Base-by-base conservation (phyloP, 2,329 filamentous ascomycete species). In the Tympanopsis confertula region DNA sequence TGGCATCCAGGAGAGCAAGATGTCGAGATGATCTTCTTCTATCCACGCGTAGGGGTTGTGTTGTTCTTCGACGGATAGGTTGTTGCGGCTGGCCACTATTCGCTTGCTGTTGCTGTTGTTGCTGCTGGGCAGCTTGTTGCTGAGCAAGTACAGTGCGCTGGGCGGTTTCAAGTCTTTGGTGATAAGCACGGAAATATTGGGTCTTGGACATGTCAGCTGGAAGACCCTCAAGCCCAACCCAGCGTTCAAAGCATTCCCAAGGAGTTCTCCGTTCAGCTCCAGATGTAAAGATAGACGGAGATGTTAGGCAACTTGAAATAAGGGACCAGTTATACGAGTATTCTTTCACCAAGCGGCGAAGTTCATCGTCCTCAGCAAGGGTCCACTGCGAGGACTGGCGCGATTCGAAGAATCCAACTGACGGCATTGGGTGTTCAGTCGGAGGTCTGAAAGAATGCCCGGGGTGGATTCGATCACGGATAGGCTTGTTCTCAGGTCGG, bases 181-280 rank as follows among this genome's bases (percentile, higher is more conserved):
- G 76, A 51, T 79, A 81, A 1, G 72, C 61, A 51, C 87, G 86
- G 68, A 96, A 98, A 55, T 96, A 98, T 33, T 88, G 82, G 1
- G 86, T 94, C 62, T 94, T 94, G 14, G 83, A 80, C 82, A 96
- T 93, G 46, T 98, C 91, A 10, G 82, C 76, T 4, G 91, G 89
- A 26, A 95, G 66, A 1, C 88, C 87, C 60, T 96, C 91, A 12
- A 96, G 65, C 47, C 84, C 80, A 39, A 95, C 83, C 89, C 89
- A 98, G 32, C 91, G 76, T 59, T 98, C 91, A 50, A 98, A 98
- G 54, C 91, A 98, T 61, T 98, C 91, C 91, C 91, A 98, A 0
- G 89, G 87, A 3, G 89, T 96, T 35, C 91, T 76, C 43, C 91
- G 74, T 54, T 96, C 89, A 10, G 86, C 78, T 2, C 86, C 86